These are phyloP conservation scores for Pontederia paniculata DNA, from an alignment of 176 grass and related monocot genomes.

Conservation along the genomic window DNA sequence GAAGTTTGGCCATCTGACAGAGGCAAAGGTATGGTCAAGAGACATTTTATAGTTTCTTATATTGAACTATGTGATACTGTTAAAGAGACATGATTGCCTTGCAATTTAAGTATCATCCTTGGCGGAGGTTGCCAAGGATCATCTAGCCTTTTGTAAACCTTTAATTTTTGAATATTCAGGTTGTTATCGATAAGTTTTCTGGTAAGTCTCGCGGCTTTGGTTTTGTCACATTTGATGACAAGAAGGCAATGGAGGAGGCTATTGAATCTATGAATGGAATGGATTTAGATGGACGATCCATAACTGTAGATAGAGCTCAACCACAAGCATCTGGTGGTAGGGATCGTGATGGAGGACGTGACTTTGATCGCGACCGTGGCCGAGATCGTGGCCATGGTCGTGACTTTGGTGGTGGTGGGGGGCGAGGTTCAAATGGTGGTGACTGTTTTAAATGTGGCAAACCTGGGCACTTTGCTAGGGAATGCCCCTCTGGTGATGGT, in stretches of 20 bases:
- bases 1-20: conserved; percentile 50
- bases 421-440: conserved; percentile 23
- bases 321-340: conserved; percentile 35
- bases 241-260: conserved; percentile 42
- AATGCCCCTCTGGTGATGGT: conserved; percentile 57
- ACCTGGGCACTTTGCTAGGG: conserved; percentile 52
- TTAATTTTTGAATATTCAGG: conserved; percentile 7
- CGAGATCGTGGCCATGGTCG: conserved; percentile 28
- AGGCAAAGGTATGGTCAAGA: conserved; percentile 31
- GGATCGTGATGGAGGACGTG: conserved; percentile 36
- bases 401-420: conserved; percentile 40
- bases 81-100: no score
- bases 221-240: conserved; percentile 48
- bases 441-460: conserved; percentile 54
- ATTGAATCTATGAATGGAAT: conserved; percentile 53
- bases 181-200: conserved; percentile 48
- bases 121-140: no score
- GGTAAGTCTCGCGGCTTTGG: conserved; percentile 46
- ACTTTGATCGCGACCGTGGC: conserved; percentile 22
- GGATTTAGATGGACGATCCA: conserved; percentile 46
- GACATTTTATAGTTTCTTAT: no score
- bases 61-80: no score
- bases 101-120: no score
- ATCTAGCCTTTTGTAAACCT: no score
- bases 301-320: conserved; percentile 51